phyloP scores from a whole-genome alignment of 352 stramenopile species.

The Pythium apleroticum region DNA sequence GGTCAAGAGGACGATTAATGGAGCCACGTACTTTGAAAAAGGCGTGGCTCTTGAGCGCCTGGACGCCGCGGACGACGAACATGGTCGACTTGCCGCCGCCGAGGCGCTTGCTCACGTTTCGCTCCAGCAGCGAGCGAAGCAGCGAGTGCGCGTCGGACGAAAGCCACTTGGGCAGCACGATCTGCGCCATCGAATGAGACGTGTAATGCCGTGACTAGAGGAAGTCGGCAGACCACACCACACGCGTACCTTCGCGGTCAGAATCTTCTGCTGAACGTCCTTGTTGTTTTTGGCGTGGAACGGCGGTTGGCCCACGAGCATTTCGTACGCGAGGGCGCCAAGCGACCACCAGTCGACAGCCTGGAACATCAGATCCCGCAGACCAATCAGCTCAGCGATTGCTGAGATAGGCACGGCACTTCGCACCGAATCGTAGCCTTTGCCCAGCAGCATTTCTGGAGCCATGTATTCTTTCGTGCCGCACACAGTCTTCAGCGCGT shows the following conservation, averaged over 20 bases:
- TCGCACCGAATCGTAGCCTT: constrained; percentile 75
- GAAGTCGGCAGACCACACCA: too few species aligned
- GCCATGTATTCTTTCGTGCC: constrained; percentile 89
- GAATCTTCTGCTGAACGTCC: constrained; percentile 76
- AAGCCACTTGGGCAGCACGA: constrained; percentile 79
- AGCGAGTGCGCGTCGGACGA: constrained; percentile 91
- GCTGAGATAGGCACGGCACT: neutral
- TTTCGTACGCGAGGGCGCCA: constrained; percentile 76
- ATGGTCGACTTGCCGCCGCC: constrained; percentile 95
- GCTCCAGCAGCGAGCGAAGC: constrained; percentile 95
- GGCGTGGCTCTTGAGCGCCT: constrained; percentile 92
- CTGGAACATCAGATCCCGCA: constrained; percentile 27
- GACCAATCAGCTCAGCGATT: neutral
- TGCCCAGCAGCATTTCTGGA: constrained; percentile 80
- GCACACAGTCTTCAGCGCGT: constrained; percentile 75
- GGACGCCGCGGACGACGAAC: constrained; percentile 96
- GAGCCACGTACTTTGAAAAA: constrained; percentile 92
- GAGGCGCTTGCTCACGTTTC: constrained; percentile 94
- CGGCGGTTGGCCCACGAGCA: constrained; percentile 72
- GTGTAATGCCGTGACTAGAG: too few species aligned
- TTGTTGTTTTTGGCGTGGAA: constrained; percentile 72
- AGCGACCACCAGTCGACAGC: constrained; percentile 87
- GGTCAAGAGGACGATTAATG: too few species aligned
- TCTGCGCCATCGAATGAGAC: constrained; percentile 22
- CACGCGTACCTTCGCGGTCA: constrained; percentile 42